Base-by-base conservation (phyloP, 1,284 basidiomycete genomes). In the Papiliotrema laurentii region DNA sequence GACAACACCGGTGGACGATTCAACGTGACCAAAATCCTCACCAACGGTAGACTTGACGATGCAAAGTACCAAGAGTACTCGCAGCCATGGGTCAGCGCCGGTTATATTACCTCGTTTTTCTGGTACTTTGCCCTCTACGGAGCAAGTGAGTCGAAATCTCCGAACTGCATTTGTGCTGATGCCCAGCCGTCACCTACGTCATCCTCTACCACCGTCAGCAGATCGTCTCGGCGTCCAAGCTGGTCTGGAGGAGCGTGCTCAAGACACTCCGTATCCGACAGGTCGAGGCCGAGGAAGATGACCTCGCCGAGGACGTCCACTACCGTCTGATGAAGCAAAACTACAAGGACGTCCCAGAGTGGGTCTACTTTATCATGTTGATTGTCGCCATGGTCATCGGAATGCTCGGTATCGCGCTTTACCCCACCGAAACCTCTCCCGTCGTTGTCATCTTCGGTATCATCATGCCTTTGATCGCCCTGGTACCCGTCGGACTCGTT, bases 401-500 rank as follows among this genome's bases (percentile, higher is more conserved):
- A 2, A 43, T 50, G 39, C 24, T 47, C 36, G 47, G 52, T 11
- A 36, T 54, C 28, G 52, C 48, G 3, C 37, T 47, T 19, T 54
- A 47, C 45, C 48, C 48, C 3, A 43, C 48, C 0, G 18, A 51
- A 25, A 38, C 37, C 16, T 47, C 38, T 7, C 53, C 53, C 2
- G 49, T 49, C 1, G 46, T 54, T 31, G 18, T 54, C 22, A 19
- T 54, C 22, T 51, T 45, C 30, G 49, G 49, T 19, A 39, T 50
- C 22, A 21, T 54, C 27, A 38, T 54, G 34, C 28, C 48, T 21
- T 24, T 54, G 27, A 39, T 54, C 80, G 24, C 39, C 10, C 16
- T 48, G 5, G 16, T 48, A 14, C 46, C 46, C 5, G 69, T 78
- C 35, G 78, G 78, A 26, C 78, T 81, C 71, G 76, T 81, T 45